phyloP scores from a whole-genome alignment of 495 filamentous ascomycete genomes.

The Parathielavia hyrcaniae region DNA sequence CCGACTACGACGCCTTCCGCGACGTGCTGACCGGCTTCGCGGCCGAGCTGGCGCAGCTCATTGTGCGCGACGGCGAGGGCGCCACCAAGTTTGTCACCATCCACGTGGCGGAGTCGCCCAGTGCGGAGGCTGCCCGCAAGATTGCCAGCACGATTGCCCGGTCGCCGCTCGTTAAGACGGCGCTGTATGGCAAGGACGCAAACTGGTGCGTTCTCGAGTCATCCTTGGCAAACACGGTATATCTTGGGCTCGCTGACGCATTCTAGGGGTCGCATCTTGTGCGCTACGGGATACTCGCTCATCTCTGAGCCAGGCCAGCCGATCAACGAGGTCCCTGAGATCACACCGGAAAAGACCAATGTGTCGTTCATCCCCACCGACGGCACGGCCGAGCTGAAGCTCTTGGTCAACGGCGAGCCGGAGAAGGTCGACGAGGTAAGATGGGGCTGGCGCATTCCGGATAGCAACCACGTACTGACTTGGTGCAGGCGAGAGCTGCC shows the following conservation, averaged over 20 bases:
- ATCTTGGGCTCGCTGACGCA: constrained; percentile 10
- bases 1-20: constrained; percentile 61
- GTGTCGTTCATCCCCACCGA: constrained; percentile 88
- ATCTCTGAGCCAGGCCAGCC: constrained; percentile 54
- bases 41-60: constrained; percentile 77
- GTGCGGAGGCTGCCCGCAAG: constrained; percentile 56
- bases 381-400: constrained; percentile 69
- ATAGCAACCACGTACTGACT: neutral
- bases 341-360: constrained; percentile 77
- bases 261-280: constrained; percentile 73
- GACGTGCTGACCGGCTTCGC: constrained; percentile 68
- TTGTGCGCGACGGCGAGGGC: constrained; percentile 94
- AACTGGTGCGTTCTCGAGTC: constrained; percentile 59
- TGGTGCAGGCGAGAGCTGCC: constrained; percentile 54
- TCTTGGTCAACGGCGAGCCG: constrained; percentile 87
- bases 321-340: constrained; percentile 50
- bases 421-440: constrained; percentile 77
- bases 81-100: constrained; percentile 98
- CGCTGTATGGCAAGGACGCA: constrained; percentile 91
- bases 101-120: constrained; percentile 65
- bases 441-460: neutral
- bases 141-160: constrained; percentile 88
- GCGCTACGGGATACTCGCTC: constrained; percentile 86
- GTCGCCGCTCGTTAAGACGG: constrained; percentile 93
- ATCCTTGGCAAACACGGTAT: neutral